Evolutionary conservation across 2,329 filamentous ascomycete species (phyloP).

Genomic region (Neonectria punicea): DNA sequence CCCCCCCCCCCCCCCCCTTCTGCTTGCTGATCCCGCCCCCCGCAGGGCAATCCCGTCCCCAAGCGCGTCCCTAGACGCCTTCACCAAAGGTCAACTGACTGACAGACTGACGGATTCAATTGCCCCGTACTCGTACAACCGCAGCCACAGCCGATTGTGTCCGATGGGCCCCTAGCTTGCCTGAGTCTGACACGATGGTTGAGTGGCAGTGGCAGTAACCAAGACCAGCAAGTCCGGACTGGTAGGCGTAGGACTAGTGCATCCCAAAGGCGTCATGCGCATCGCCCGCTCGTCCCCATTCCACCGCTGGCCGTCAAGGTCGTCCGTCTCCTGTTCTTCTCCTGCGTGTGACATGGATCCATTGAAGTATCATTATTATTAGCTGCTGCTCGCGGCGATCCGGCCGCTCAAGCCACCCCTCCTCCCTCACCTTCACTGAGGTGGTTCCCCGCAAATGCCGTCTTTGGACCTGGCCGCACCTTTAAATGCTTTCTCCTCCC

Average conservation of each 20-base stretch:
- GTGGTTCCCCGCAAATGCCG: constrained; percentile 37
- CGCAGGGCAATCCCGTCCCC: constrained; percentile 15
- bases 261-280: constrained; percentile 20
- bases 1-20: background rate
- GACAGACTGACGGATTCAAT: background rate
- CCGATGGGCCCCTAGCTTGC: background rate
- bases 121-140: background rate
- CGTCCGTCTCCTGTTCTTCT: background rate
- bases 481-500: constrained; percentile 42
- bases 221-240: constrained; percentile 1
- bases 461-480: background rate
- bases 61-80: constrained; percentile 12
- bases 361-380: background rate
- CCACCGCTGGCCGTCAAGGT: background rate
- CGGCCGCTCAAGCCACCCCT: constrained; percentile 17
- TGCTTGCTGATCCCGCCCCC: background rate
- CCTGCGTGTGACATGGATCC: constrained; percentile 33
- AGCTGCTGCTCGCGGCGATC: constrained; percentile 15
- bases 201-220: background rate
- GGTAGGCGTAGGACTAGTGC: constrained; percentile 4
- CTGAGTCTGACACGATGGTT: background rate
- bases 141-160: background rate
- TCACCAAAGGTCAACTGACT: constrained; percentile 7
- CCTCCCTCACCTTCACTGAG: constrained; percentile 19
- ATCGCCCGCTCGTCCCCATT: constrained; percentile 11